Evolutionary conservation across 2,329 filamentous ascomycete genomes (phyloP), one percentile per base, ranked within the genome.

Genomic region (Diaporthe ilicicola): DNA sequence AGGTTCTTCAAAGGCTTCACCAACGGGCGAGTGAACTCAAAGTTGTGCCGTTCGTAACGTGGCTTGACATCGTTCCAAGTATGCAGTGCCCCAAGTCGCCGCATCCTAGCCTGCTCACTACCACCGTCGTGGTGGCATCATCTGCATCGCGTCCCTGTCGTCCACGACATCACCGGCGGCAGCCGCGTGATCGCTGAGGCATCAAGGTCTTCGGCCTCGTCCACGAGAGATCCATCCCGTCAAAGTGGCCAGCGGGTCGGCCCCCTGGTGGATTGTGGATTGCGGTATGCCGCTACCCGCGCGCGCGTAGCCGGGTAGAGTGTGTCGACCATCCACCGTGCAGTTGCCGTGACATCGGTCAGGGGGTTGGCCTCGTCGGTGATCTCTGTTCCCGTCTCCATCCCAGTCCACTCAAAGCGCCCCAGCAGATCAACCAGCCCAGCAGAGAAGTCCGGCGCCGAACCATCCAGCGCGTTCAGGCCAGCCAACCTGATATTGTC

Each of bases 151-250:
- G 8, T 29, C 46, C 9, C n/a, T 22, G 4, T 42, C 34, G n/a
- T 19, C 56, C 7, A 1, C 22, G 24, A 5, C 24, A 22, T 13
- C 22, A 22, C 13, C 37, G 19, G 50, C 64, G 19, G 37, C 39
- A 34, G 12, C 37, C 37, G 64, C 50, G 27, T 46, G 34, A 24
- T 19, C 5, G 3, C 3, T 6, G 37, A 4, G 64, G 50, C 50
- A 44, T 24, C 48, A 42, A n/a, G 15, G 48, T 3, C 12, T n/a
- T 10, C 13, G 37, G 64, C 39, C 42, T 67, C 24, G 50, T 55
- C 64, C 64, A 67, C 17, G 64, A 67, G 34, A 67, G 24, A n/a
- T 54, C 64, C 37, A 67, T 7, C 37, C 24, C 50, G 37, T 54
- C 34, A 29, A 67, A 67, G 15, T 55, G 55, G 12, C 64, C 34